Evolutionary conservation across 192 early-diverging fungal genomes (phyloP).

Genomic region (Spizellomyces punctatus): DNA sequence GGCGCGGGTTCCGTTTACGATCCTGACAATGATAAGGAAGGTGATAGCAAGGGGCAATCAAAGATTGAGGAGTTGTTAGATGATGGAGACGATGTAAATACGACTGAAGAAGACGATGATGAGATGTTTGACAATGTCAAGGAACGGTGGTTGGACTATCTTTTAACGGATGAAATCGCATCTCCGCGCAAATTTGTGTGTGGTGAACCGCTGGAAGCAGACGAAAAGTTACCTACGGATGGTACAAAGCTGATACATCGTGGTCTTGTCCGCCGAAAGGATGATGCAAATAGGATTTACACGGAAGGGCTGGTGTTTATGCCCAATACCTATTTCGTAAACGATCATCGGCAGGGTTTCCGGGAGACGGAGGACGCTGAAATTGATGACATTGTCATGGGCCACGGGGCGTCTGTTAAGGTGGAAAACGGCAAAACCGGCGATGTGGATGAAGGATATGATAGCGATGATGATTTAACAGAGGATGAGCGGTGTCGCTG

Average conservation of each 20-base stretch:
- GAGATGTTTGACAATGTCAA: neutral
- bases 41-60: neutral
- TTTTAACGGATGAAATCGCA: slow-evolving; percentile 52
- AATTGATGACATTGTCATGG: slow-evolving; percentile 30
- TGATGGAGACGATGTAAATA: slow-evolving; percentile 10
- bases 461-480: slow-evolving; percentile 25
- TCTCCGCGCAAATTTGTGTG: slow-evolving; percentile 39
- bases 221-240: slow-evolving; percentile 42
- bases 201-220: slow-evolving; percentile 36
- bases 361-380: slow-evolving; percentile 69
- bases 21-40: slow-evolving; percentile 19
- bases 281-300: slow-evolving; percentile 58
- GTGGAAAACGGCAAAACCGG: neutral
- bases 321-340: slow-evolving; percentile 93
- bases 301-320: slow-evolving; percentile 89
- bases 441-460: slow-evolving; percentile 1
- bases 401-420: neutral
- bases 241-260: slow-evolving; percentile 31
- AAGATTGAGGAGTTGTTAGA: slow-evolving; percentile 9
- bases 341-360: slow-evolving; percentile 92
- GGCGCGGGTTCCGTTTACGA: slow-evolving; percentile 63
- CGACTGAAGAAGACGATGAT: neutral
- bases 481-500: slow-evolving; percentile 46
- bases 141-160: slow-evolving; percentile 52
- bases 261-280: slow-evolving; percentile 45